Evolutionary conservation across 176 grass and related monocot species (phyloP).

Genomic region (Rhipidocladum racemiflorum): DNA sequence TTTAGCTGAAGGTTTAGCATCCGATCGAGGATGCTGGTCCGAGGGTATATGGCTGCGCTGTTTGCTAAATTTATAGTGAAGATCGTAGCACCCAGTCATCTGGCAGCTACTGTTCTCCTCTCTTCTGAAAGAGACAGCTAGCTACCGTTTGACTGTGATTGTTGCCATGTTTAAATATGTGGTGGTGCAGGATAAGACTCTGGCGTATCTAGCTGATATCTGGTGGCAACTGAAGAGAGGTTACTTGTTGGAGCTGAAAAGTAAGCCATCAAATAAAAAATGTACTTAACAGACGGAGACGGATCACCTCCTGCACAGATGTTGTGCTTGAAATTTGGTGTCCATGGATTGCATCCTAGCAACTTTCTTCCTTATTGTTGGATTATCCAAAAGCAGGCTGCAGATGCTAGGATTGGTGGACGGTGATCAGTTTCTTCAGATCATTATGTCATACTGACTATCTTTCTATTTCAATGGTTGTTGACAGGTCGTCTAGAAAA

Average conservation of each 20-base stretch:
- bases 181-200: not conserved
- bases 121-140: constrained; percentile 2
- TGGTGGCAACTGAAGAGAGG: not conserved
- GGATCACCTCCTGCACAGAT: not conserved
- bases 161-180: not conserved
- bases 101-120: constrained; percentile 3
- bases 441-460: not conserved
- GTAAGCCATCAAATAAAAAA: no score
- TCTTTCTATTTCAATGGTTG: not conserved
- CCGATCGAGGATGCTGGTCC: not conserved
- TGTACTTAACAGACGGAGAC: not conserved
- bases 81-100: not conserved
- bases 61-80: constrained; percentile 20
- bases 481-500: not conserved
- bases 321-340: not conserved
- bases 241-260: not conserved
- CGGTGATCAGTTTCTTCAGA: not conserved
- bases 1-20: not conserved
- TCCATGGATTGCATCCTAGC: not conserved
- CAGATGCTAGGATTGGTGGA: not conserved
- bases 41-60: not conserved
- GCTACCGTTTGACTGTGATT: constrained; percentile 16
- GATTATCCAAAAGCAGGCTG: not conserved
- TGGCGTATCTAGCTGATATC: not conserved
- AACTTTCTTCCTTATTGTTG: constrained; percentile 1